Conservation (phyloP, 1,139 yeast genomes). For the Yamadazyma siamensis region DNA sequence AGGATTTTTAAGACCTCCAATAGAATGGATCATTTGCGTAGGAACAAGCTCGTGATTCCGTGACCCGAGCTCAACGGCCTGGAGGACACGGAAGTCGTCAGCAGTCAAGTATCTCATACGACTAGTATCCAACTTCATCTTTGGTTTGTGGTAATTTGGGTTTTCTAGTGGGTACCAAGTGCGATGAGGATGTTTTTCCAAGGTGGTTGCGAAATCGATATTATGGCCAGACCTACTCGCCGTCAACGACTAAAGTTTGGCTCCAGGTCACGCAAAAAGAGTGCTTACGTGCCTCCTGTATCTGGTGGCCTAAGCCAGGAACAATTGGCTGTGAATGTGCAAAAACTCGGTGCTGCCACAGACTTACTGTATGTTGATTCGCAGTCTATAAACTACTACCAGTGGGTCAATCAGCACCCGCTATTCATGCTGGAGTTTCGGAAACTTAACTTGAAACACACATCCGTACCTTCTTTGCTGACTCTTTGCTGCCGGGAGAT, state of each 20-base stretch:
- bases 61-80: slow-evolving; percentile 88
- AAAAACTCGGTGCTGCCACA: slow-evolving; percentile 5
- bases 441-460: slow-evolving; percentile 3
- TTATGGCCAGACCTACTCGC: background rate
- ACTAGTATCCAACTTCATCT: slow-evolving; percentile 86
- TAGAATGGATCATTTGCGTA: slow-evolving; percentile 71
- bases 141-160: slow-evolving; percentile 6
- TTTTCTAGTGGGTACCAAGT: too few species aligned
- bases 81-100: slow-evolving; percentile 86
- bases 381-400: slow-evolving; percentile 14
- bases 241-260: too few species aligned
- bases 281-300: too few species aligned
- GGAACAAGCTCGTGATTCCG: slow-evolving; percentile 95
- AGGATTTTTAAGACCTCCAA: slow-evolving; percentile 74
- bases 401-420: slow-evolving; percentile 16
- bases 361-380: slow-evolving; percentile 16
- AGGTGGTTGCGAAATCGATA: slow-evolving; percentile 5
- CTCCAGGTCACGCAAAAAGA: too few species aligned
- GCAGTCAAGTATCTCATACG: slow-evolving; percentile 90
- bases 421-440: slow-evolving; percentile 3
- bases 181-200: slow-evolving; percentile 1
- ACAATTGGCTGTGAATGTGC: background rate
- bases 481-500: slow-evolving; percentile 24
- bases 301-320: too few species aligned
- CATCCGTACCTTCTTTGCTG: slow-evolving; percentile 9